phyloP scores from a whole-genome alignment of 2,329 filamentous ascomycete species.

The Ophiocordyceps camponoti-floridani region DNA sequence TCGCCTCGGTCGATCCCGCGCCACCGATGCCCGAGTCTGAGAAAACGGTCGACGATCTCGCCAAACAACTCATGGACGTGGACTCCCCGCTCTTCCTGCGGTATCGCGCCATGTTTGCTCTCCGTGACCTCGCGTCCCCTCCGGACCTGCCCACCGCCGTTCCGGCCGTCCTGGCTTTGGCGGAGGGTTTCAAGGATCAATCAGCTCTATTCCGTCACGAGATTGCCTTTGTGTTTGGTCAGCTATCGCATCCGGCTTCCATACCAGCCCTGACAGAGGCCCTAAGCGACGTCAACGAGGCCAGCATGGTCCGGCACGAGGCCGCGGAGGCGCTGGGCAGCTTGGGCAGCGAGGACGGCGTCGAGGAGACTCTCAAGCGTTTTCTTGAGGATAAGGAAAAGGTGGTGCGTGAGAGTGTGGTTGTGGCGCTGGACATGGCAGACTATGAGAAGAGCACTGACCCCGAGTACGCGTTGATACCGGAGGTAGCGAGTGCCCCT shows the following conservation, averaged over 20 bases:
- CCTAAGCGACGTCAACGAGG: constrained; percentile 63
- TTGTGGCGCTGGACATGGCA: constrained; percentile 95
- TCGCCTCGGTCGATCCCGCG: constrained; percentile 87
- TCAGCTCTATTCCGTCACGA: constrained; percentile 95
- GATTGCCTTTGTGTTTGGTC: constrained; percentile 95
- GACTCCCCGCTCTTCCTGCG: constrained; percentile 69
- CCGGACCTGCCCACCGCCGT: constrained; percentile 79
- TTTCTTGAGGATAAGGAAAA: constrained; percentile 84
- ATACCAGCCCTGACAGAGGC: constrained; percentile 74
- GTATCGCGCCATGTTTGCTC: constrained; percentile 95
- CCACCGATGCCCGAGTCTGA: constrained; percentile 64
- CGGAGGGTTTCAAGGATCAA: constrained; percentile 66
- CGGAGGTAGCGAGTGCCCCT: constrained; percentile 32
- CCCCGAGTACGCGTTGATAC: constrained; percentile 81
- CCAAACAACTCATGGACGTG: constrained; percentile 62
- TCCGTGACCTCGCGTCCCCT: constrained; percentile 86
- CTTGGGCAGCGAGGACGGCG: constrained; percentile 80
- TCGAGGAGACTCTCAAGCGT: constrained; percentile 65
- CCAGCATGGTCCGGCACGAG: constrained; percentile 94
- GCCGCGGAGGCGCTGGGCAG: constrained; percentile 92
- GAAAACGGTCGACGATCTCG: constrained; percentile 55
- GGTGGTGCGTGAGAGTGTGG: constrained; percentile 84
- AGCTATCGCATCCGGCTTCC: constrained; percentile 88
- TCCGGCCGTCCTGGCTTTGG: constrained; percentile 71
- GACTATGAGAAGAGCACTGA: constrained; percentile 86